Conservation (phyloP, 768 basidiomycete genomes). For the Leucocoprinus leucothites region DNA sequence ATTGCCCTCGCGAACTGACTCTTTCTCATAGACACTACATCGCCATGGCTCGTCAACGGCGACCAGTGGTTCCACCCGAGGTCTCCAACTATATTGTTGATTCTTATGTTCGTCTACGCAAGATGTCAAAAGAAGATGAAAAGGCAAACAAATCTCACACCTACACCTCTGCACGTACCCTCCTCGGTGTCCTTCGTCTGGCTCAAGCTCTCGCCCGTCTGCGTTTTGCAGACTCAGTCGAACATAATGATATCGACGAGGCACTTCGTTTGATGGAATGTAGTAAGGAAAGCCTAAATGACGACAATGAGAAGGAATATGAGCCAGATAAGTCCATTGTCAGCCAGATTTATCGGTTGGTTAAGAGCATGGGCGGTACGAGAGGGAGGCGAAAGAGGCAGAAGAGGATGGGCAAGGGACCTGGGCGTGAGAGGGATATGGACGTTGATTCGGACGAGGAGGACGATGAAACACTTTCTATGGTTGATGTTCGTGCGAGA, state of each 20-base stretch:
- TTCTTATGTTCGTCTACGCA: conserved; percentile 93
- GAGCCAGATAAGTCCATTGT: conserved; percentile 76
- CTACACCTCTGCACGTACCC: conserved; percentile 94
- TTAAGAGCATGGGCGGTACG: conserved; percentile 76
- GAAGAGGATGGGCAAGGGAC: conserved; percentile 64
- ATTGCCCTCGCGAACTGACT: conserved; percentile 10
- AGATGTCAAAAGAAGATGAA: conserved; percentile 88
- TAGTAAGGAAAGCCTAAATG: conserved; percentile 87
- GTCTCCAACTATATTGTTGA: conserved; percentile 94
- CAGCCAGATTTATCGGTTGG: conserved; percentile 86
- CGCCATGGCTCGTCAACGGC: conserved; percentile 80
- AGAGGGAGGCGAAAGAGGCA: conserved; percentile 30
- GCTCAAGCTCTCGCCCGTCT: conserved; percentile 93
- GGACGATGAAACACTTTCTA: conserved; percentile 69
- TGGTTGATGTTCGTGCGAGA: conserved; percentile 86
- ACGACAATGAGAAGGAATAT: conserved; percentile 68
- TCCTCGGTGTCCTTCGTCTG: conserved; percentile 91
- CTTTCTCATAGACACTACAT: conserved; percentile 78
- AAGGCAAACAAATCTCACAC: conserved; percentile 84
- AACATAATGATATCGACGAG: conserved; percentile 89
- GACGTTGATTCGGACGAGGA: conserved; percentile 69
- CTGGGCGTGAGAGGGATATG: conserved; percentile 68
- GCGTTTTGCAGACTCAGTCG: conserved; percentile 78
- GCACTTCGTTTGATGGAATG: conserved; percentile 96
- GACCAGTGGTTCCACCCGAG: conserved; percentile 84